Conservation (phyloP, 1,139 yeast species). For the Saccharomyces uvarum region DNA sequence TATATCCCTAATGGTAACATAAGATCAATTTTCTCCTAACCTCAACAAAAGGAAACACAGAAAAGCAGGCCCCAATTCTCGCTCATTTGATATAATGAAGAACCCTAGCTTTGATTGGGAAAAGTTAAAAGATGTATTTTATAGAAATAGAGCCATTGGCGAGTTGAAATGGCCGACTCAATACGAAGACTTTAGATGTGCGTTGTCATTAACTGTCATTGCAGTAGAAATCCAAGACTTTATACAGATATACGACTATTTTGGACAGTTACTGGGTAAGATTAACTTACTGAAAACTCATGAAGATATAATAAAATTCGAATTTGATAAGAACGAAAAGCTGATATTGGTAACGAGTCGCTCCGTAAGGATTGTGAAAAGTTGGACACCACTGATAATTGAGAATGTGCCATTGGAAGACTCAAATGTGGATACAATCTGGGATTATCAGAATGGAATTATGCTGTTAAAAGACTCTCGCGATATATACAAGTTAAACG, state of each 20-base stretch:
- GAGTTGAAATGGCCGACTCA: conserved; percentile 18
- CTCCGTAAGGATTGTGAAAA: conserved; percentile 37
- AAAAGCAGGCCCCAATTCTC: background rate
- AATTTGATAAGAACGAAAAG: conserved; percentile 49
- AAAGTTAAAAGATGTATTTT: conserved; percentile 52
- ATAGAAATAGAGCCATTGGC: conserved; percentile 37
- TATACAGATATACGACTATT: conserved; percentile 20
- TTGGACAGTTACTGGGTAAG: conserved; percentile 15
- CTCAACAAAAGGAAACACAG: background rate
- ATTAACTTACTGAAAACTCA: conserved; percentile 30
- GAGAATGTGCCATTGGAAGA: conserved; percentile 57
- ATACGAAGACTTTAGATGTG: conserved; percentile 10
- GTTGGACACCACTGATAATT: conserved; percentile 58
- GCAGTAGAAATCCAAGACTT: conserved; percentile 18
- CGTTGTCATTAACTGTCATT: conserved; percentile 18
- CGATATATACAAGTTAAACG: conserved; percentile 16
- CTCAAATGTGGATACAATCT: conserved; percentile 21
- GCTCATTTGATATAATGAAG: conserved; percentile 4
- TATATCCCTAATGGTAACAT: background rate
- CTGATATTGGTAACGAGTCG: conserved; percentile 54
- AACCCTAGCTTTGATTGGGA: conserved; percentile 57
- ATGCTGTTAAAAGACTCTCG: conserved; percentile 18
- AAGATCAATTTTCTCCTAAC: background rate
- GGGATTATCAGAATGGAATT: conserved; percentile 25
- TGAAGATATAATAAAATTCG: conserved; percentile 51